Base-by-base conservation (phyloP, 1,284 basidiomycete species). In the Porodaedalea pini region DNA sequence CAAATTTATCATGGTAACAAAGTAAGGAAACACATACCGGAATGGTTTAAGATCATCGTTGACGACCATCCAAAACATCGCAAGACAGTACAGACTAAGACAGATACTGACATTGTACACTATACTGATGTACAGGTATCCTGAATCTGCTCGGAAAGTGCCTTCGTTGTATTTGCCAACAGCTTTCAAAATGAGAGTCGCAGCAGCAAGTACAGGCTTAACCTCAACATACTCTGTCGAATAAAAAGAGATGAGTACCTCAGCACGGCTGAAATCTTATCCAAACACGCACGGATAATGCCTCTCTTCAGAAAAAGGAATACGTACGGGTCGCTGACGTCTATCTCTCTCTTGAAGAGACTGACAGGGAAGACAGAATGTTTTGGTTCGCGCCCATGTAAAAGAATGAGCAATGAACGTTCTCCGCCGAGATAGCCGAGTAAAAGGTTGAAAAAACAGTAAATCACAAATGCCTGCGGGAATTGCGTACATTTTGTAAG, bases 271-370 rank as follows among this genome's bases (percentile, higher is more conserved):
- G n/a, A 3, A 31, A 29, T 27, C 4, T 36, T 13, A 49, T 19
- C 31, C 54, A 27, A 40, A 13, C 8, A 83, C 86, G 65, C 64
- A 97, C 94, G 96, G 47, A 98, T 75, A 27, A 98, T 94, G 4
- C 96, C 96, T 19, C 96, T 82, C 71, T 98, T 98, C 45, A 99
- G 78, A 63, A 92, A 94, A 1, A 99, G 77, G 68, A 98, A 94
- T 1, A 90, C 94, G 71, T 96, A 90, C 1, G 96, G 94, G 70
- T 97, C 94, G 66, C 90, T 94, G 51, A 90, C 84, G 68, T 98
- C 94, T 53, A 96, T 84, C 63, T 90, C 90, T 43, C 75, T 78
- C 65, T 81, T 81, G 66, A 94, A 88, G 10, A 94, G 69, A 64
- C 76, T 91, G 62, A 90, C 77, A 1, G 96, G 97, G 64, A 94